Conservation (phyloP, 2,329 filamentous ascomycete species). For the Chaetomiaceae sp. region DNA sequence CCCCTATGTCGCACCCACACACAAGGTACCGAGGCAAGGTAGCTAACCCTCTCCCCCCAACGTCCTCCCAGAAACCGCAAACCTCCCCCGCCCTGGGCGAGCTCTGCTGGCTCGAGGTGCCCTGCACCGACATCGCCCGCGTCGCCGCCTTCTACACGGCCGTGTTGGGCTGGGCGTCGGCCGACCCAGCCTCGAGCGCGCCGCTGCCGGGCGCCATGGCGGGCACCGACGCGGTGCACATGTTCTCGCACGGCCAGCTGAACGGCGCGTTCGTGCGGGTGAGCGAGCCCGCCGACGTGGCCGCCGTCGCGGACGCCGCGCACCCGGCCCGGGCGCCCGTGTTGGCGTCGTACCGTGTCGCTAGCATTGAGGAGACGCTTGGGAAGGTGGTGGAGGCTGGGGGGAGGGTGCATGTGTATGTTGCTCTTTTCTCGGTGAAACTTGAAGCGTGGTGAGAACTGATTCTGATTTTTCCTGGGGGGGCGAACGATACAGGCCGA, state of each 20-base stretch:
- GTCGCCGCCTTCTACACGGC: slow-evolving; percentile 36
- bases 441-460: neutral
- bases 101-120: slow-evolving; percentile 38
- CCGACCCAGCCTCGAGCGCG: neutral
- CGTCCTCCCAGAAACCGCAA: neutral
- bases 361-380: slow-evolving; percentile 32
- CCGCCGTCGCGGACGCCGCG: slow-evolving; percentile 29
- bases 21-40: neutral
- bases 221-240: slow-evolving; percentile 29
- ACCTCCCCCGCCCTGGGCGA: slow-evolving; percentile 26
- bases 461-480: neutral
- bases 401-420: slow-evolving; percentile 33
- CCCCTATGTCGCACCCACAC: too few species aligned
- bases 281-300: slow-evolving; percentile 29
- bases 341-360: slow-evolving; percentile 33
- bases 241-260: slow-evolving; percentile 33
- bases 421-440: neutral
- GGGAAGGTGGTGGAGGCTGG: slow-evolving; percentile 29
- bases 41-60: neutral
- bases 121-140: slow-evolving; percentile 32
- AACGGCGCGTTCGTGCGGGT: slow-evolving; percentile 35
- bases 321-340: slow-evolving; percentile 30
- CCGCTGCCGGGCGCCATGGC: slow-evolving; percentile 3
- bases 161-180: slow-evolving; percentile 33
- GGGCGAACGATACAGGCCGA: slow-evolving; percentile 26